Conservation (phyloP, 2,329 filamentous ascomycete species). For the Aspergillus sp. region DNA sequence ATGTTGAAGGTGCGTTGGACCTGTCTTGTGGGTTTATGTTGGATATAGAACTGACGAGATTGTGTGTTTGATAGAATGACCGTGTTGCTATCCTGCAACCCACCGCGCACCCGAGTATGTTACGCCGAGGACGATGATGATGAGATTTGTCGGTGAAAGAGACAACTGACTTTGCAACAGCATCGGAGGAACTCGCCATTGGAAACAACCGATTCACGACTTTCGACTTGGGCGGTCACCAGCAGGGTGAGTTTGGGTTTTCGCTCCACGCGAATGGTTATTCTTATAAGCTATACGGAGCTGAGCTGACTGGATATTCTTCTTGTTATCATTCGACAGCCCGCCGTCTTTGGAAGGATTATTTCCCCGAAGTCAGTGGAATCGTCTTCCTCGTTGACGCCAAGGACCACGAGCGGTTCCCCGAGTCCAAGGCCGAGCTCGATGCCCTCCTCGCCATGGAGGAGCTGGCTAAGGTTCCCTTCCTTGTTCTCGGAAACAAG, state of each 20-base stretch:
- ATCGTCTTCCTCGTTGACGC: conserved; percentile 98
- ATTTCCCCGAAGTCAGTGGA: conserved; percentile 92
- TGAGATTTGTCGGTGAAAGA: background rate
- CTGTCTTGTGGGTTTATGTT: background rate
- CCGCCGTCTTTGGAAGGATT: conserved; percentile 91
- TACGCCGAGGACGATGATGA: background rate
- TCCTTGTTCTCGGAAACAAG: conserved; percentile 97
- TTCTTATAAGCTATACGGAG: background rate
- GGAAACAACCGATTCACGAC: conserved; percentile 93
- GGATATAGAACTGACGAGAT: conserved; percentile 2
- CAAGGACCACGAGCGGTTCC: conserved; percentile 91
- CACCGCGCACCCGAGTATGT: conserved; percentile 83
- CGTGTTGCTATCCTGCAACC: conserved; percentile 86
- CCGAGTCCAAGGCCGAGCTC: conserved; percentile 93
- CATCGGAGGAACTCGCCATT: conserved; percentile 87
- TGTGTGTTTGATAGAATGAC: conserved; percentile 63
- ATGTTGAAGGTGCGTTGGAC: conserved; percentile 76
- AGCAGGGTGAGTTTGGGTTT: conserved; percentile 61
- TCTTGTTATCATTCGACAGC: conserved; percentile 37
- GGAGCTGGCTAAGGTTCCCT: conserved; percentile 90
- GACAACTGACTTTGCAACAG: conserved; percentile 38
- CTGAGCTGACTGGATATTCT: too few relatives aligned
- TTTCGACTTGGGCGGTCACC: conserved; percentile 88
- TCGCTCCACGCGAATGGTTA: background rate
- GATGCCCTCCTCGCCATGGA: conserved; percentile 96